phyloP scores from a whole-genome alignment of 345 rosid genomes.

The Schrenkiella parvula region DNA sequence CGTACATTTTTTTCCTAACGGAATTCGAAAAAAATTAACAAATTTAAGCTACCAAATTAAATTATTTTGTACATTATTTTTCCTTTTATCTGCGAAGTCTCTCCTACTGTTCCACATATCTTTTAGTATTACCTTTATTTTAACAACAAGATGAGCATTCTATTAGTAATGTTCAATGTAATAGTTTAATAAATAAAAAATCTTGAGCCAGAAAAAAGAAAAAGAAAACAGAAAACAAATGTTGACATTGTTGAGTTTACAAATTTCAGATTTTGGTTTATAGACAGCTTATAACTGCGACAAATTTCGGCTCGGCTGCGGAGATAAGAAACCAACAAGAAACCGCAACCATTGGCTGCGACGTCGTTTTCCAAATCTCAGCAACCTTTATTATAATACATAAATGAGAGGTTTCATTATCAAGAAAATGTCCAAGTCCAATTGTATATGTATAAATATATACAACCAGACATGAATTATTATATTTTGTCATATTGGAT shows the following conservation, averaged over 20 bases:
- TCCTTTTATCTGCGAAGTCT: too few relatives aligned
- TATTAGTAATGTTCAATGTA: neutral
- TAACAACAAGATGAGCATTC: neutral
- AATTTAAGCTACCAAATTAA: too few relatives aligned
- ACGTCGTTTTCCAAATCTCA: conserved; percentile 24
- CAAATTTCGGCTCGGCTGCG: neutral
- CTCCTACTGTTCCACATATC: too few relatives aligned
- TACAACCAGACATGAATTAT: conserved; percentile 10
- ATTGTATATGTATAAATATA: neutral
- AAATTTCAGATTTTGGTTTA: neutral
- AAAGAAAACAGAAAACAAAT: neutral
- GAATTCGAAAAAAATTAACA: too few relatives aligned
- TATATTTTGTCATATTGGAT: neutral
- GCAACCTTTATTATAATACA: conserved; percentile 18
- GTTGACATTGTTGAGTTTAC: neutral
- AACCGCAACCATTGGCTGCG: conserved; percentile 20
- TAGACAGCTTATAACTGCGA: neutral
- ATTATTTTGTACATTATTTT: too few relatives aligned
- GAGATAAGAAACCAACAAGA: conserved; percentile 18
- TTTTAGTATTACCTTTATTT: too few relatives aligned
- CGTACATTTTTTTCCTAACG: too few relatives aligned
- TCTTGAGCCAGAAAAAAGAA: neutral
- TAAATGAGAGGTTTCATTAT: neutral
- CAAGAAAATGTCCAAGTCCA: conserved; percentile 5
- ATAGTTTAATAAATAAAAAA: neutral